phyloP scores from a whole-genome alignment of 768 basidiomycete species.

The Auricularia cornea region DNA sequence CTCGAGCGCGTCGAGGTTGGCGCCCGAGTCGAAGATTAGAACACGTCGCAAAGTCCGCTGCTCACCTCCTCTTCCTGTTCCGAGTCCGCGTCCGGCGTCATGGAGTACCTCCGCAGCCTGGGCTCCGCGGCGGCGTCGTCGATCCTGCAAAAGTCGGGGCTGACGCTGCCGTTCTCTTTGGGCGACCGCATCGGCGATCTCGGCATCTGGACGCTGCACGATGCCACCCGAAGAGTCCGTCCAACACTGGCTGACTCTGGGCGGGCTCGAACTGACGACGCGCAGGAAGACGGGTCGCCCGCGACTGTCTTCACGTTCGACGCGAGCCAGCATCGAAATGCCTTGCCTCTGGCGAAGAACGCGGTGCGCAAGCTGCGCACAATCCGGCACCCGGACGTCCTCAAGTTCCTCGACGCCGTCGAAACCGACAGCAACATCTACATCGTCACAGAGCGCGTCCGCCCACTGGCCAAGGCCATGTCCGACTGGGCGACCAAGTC shows the following conservation, averaged over 20 bases:
- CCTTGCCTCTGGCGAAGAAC: conserved; percentile 77
- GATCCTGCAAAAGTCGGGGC: conserved; percentile 88
- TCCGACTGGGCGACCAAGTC: conserved; percentile 54
- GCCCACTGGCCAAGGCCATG: conserved; percentile 58
- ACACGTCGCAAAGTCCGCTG: not conserved
- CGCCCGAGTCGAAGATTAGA: not conserved
- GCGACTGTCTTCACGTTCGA: conserved; percentile 95
- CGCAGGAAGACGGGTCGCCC: conserved; percentile 75
- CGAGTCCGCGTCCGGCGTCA: conserved; percentile 25
- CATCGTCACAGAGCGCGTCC: conserved; percentile 91
- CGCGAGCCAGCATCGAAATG: conserved; percentile 47
- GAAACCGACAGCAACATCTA: conserved; percentile 83
- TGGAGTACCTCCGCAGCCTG: conserved; percentile 78
- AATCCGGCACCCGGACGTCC: conserved; percentile 89
- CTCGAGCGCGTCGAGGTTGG: too few relatives aligned
- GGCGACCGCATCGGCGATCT: conserved; percentile 62
- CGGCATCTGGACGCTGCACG: conserved; percentile 82
- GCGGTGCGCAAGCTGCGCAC: conserved; percentile 83
- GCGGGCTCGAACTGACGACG: not conserved
- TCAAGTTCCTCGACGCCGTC: conserved; percentile 90
- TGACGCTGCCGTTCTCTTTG: conserved; percentile 81
- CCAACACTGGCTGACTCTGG: conserved; percentile 8
- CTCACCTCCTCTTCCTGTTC: not conserved
- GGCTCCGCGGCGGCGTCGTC: conserved; percentile 83
- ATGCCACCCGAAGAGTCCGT: conserved; percentile 78